Conservation (phyloP, 75 land plant species). For the Pseudotsuga menziesii region DNA sequence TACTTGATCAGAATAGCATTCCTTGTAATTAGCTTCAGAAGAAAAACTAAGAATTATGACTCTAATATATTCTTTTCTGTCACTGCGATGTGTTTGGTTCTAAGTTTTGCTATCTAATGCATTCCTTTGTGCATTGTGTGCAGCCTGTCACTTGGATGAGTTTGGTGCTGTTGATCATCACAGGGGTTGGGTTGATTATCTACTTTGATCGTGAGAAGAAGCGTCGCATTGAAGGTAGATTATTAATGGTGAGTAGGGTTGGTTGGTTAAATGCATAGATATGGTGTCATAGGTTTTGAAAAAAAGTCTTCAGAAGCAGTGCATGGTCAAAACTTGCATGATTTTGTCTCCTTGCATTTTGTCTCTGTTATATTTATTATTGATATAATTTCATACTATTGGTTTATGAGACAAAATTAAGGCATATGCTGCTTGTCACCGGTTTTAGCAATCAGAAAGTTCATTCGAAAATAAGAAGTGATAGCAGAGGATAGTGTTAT, state of each 20-base stretch:
- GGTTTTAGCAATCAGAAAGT: background rate
- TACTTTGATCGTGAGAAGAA: conserved; percentile 84
- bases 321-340: background rate
- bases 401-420: background rate
- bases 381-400: background rate
- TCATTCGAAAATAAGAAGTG: background rate
- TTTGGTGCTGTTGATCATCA: conserved; percentile 57
- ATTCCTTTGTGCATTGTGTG: conserved; percentile 15
- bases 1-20: background rate
- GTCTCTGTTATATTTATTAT: background rate
- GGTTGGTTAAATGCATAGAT: background rate
- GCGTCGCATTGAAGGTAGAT: conserved; percentile 86
- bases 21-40: background rate
- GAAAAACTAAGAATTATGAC: background rate
- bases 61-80: conserved; percentile 39
- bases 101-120: background rate
- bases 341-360: background rate
- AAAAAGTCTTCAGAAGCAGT: background rate
- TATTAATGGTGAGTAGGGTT: conserved; percentile 52
- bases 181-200: conserved; percentile 71
- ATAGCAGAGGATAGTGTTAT: background rate
- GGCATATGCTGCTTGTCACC: background rate
- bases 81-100: conserved; percentile 78
- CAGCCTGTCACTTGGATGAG: conserved; percentile 99
- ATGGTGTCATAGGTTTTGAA: background rate